Conservation (phyloP, 148 eudicot genomes). For the Chenopodium berlandieri region DNA sequence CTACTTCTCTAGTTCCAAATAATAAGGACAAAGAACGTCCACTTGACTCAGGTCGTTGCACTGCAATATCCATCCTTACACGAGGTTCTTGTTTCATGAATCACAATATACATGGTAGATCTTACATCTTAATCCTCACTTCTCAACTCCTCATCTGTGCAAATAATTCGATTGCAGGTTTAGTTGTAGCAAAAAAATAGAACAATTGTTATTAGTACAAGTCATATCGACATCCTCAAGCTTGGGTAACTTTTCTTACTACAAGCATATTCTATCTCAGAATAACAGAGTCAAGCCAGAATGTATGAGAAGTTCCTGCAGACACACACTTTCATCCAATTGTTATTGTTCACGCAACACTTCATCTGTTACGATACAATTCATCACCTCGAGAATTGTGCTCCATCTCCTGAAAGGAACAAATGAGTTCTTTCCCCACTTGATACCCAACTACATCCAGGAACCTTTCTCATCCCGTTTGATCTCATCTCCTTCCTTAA, state of each 20-base stretch:
- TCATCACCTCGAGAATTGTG: constrained; percentile 12
- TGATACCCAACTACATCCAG: constrained; percentile 43
- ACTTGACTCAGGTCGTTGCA: background rate
- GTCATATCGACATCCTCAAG: background rate
- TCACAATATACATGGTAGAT: no score
- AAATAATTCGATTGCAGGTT: background rate
- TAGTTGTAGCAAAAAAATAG: no score
- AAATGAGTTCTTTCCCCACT: constrained; percentile 17
- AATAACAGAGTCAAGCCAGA: background rate
- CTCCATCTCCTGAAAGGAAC: constrained; percentile 32
- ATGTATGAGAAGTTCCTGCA: background rate
- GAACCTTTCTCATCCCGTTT: constrained; percentile 35
- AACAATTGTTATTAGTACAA: background rate
- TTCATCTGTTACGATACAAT: background rate
- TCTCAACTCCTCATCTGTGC: background rate
- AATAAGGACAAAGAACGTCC: no score
- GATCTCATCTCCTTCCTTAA: constrained; percentile 35
- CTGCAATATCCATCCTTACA: background rate
- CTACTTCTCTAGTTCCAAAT: no score
- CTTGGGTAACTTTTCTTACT: background rate
- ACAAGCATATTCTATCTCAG: background rate
- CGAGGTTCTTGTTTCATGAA: no score
- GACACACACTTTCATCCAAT: background rate
- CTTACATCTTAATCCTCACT: background rate
- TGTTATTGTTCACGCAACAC: no score